Evolutionary conservation across 352 stramenopile genomes (phyloP).

Genomic region (Globisporangium uncinulatum): DNA sequence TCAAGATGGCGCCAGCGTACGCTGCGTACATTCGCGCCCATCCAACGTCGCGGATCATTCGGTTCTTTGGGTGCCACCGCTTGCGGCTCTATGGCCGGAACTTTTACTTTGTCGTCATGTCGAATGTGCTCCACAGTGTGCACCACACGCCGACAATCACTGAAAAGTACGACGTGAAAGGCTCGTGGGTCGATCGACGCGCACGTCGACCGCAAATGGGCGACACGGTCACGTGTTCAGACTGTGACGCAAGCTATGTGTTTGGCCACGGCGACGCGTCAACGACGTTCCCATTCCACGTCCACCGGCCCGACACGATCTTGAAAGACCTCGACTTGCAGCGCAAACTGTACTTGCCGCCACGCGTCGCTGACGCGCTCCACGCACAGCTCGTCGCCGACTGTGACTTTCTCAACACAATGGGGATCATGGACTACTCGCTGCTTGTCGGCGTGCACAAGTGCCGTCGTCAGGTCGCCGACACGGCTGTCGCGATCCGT

Average conservation of each 20-base stretch:
- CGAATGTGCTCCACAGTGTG: conserved; percentile 65
- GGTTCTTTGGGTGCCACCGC: conserved; percentile 83
- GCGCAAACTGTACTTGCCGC: conserved; percentile 35
- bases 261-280: conserved; percentile 30
- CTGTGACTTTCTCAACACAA: conserved; percentile 54
- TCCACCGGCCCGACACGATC: conserved; percentile 62
- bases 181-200: conserved; percentile 63
- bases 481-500: conserved; percentile 4
- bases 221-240: conserved; percentile 55
- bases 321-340: conserved; percentile 66
- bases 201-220: conserved; percentile 39
- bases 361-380: conserved; percentile 23
- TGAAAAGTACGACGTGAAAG: conserved; percentile 77
- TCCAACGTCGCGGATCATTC: conserved; percentile 65
- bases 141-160: conserved; percentile 49
- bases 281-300: conserved; percentile 26
- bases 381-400: conserved; percentile 48
- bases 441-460: conserved; percentile 67
- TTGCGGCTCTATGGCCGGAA: conserved; percentile 75
- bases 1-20: conserved; percentile 70
- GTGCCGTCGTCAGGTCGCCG: conserved; percentile 29
- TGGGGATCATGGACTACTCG: conserved; percentile 82
- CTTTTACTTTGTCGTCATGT: conserved; percentile 82
- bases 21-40: conserved; percentile 52
- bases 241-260: conserved; percentile 52